These are phyloP conservation scores for Paramecium primaurelia DNA, from an alignment of 73 alveolate species.

Conservation along the genomic window DNA sequence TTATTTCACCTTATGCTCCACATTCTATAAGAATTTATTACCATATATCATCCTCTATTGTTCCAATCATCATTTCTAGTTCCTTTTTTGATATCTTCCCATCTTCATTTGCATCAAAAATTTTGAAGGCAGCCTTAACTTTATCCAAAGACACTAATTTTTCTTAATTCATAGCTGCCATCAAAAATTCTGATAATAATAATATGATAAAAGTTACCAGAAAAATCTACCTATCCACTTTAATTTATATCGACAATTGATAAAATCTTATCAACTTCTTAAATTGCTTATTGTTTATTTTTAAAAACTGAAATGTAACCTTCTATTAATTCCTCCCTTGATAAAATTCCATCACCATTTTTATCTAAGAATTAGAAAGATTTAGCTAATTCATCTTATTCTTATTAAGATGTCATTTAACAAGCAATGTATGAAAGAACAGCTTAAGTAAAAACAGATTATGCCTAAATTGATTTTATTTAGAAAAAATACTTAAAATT, in stretches of 20 bases:
- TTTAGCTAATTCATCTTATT: conserved; percentile 60
- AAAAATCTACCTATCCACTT: conserved; percentile 48
- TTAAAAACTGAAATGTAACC: conserved; percentile 66
- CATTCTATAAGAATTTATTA: conserved; percentile 28
- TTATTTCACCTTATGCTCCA: conserved; percentile 42
- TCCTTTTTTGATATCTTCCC: conserved; percentile 46
- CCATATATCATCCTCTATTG: conserved; percentile 52
- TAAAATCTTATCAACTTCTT: conserved; percentile 27
- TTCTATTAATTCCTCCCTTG: conserved; percentile 75
- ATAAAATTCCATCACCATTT: conserved; percentile 80
- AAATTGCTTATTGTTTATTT: background rate
- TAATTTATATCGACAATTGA: background rate
- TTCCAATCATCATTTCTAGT: conserved; percentile 5
- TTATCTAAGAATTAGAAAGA: conserved; percentile 71
- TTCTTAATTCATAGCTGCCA: conserved; percentile 53
- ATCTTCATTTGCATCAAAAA: conserved; percentile 49
- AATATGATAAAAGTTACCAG: background rate
- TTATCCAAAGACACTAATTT: conserved; percentile 22
- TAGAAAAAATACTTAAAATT: background rate
- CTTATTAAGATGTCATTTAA: conserved; percentile 62
- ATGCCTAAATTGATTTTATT: conserved; percentile 1
- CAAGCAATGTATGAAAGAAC: conserved; percentile 56
- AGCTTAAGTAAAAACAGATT: conserved; percentile 55
- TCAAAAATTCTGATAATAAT: conserved; percentile 22
- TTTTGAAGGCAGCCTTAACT: conserved; percentile 28